Conservation (phyloP, 2,329 filamentous ascomycete genomes). For the Sporothrix brasiliensis region DNA sequence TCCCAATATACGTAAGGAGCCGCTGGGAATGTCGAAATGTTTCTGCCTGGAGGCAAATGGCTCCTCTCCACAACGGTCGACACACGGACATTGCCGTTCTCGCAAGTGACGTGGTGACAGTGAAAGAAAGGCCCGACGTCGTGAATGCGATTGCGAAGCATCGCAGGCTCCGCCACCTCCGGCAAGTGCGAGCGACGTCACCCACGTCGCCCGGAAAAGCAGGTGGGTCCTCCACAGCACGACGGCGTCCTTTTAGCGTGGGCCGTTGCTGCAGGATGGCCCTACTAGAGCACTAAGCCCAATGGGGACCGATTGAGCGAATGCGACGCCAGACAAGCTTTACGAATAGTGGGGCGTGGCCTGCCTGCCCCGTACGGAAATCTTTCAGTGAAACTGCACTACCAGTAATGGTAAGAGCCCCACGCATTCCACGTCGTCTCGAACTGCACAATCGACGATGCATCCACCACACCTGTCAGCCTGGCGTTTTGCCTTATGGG, state of each 20-base stretch:
- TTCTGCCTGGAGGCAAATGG: background rate
- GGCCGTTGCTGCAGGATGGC: background rate
- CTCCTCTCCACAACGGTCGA: background rate
- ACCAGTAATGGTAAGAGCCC: background rate
- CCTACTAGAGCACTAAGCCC: background rate
- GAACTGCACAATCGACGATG: slow-evolving; percentile 23
- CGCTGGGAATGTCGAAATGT: background rate
- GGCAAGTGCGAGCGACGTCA: slow-evolving; percentile 17
- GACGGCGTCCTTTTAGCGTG: too few relatives aligned
- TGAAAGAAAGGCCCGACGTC: background rate
- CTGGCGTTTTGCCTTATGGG: background rate
- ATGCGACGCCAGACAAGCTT: slow-evolving; percentile 6
- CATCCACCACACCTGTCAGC: background rate
- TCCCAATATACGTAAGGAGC: background rate
- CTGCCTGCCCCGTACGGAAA: background rate
- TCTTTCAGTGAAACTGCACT: background rate
- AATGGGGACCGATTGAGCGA: slow-evolving; percentile 7
- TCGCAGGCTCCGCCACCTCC: slow-evolving; percentile 2
- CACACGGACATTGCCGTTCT: slow-evolving; percentile 4
- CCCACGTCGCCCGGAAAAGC: background rate
- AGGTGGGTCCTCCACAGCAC: background rate
- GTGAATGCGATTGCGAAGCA: slow-evolving; percentile 18
- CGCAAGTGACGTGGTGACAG: background rate
- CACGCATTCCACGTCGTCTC: background rate
- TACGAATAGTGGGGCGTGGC: background rate